Evolutionary conservation across 306 rosid species (phyloP), one percentile per base, ranked within the genome.

Genomic region (Quercus parvula): DNA sequence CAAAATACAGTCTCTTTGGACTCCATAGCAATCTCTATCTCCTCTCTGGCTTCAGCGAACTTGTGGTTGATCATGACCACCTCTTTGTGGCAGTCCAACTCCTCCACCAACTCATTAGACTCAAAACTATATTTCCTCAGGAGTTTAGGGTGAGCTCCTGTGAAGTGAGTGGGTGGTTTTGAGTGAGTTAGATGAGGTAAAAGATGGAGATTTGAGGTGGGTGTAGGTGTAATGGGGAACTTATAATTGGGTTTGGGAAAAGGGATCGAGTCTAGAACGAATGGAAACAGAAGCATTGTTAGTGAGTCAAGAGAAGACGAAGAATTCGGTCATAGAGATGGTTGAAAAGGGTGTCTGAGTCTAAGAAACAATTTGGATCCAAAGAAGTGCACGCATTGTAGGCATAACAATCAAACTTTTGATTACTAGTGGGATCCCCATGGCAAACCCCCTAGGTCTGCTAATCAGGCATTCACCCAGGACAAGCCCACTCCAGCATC

Each of bases 31-130:
- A 81, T 88, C 84, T 95, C 97, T 80, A 95, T 92, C 86, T 95
- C 99, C 77, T 95, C 97, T 82, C 99, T 90, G 4, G 99, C 99
- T 78, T 92, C 98, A 11, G 89, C 96, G 31, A 92, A 95, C 85
- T 90, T 95, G 84, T 89, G 94, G 76, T 92, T 91, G 81, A 95
- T 95, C 85, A 74, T 86, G 80, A 92, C 97, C 83, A 92, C 97
- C 85, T 78, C 94, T 78, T 68, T 88, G 78, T 87, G 86, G 82
- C 80, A 84, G 31, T 95, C 98, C 18, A 87, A 67, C 51, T 79
- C 81, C 6, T 76, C 25, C 18, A 44, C 79, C 31, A 81, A 87
- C 17, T 52, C 85, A 28, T 68, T 79, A 17, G 91, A 49, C 41
- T 77, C 84, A 8, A 41, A 2, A 41, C 46, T 41, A 41, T 41